phyloP scores from a whole-genome alignment of 2,329 filamentous ascomycete genomes.

The Alternaria brassicicola region DNA sequence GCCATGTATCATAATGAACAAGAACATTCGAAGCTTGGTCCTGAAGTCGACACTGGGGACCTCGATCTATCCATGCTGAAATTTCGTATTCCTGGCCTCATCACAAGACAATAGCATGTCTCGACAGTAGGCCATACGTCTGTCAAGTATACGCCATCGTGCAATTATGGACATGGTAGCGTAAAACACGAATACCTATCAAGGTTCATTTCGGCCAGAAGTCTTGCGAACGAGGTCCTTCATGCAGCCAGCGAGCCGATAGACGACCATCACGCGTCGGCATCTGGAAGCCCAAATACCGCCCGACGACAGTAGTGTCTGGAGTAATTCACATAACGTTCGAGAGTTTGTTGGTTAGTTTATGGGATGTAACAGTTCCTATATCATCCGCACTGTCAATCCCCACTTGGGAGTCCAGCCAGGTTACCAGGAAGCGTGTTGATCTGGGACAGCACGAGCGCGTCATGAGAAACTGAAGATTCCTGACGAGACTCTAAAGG shows the following conservation, averaged over 20 bases:
- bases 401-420: slow-evolving; percentile 56
- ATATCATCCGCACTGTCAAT: slow-evolving; percentile 51
- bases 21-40: neutral
- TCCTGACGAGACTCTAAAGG: slow-evolving; percentile 99
- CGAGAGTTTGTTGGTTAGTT: neutral
- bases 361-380: slow-evolving; percentile 48
- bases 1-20: neutral
- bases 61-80: neutral
- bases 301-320: neutral
- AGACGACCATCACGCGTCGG: neutral
- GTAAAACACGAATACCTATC: neutral
- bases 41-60: neutral
- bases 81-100: neutral
- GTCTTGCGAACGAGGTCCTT: neutral
- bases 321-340: neutral
- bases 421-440: slow-evolving; percentile 63
- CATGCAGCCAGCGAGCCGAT: neutral
- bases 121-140: neutral
- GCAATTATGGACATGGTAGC: neutral
- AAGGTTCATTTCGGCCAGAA: neutral
- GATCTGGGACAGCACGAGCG: slow-evolving; percentile 97
- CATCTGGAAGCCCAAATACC: neutral
- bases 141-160: neutral
- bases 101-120: too few species aligned
- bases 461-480: slow-evolving; percentile 94